Base-by-base conservation (phyloP, 2,329 filamentous ascomycete species). In the Epichloe typhina region DNA sequence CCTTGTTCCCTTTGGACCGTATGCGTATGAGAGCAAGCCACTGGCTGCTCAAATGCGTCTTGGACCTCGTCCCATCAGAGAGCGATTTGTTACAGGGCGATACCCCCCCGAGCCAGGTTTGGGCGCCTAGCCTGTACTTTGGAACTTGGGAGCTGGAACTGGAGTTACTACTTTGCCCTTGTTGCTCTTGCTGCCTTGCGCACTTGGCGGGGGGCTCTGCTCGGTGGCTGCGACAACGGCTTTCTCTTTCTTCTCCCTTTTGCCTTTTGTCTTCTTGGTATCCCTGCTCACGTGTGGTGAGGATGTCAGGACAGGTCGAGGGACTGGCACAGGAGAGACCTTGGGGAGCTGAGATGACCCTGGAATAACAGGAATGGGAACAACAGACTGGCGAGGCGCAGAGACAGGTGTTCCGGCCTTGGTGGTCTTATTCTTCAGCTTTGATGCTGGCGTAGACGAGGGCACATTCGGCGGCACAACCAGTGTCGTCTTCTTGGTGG, bases 281-380 rank as follows among this genome's bases (percentile, higher is more conserved):
- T 49, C 54, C 52, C 63, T 63, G 50, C 50, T 52, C 23, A 55
- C 50, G 35, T 54, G 51, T 17, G 64, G 59, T 3, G 57, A 60
- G 3, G 56, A 50, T 35, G 47, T 15, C 3, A 39, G 38, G 19
- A 39, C 43, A 31, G 53, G 54, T 15, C 48, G 51, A n/a, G 59
- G 54, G 40, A 57, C 33, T 21, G 61, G 58, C 3, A 58, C 57
- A 11, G 61, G 56, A 11, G 63, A 60, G 23, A 57, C 54, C 44
- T 58, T 61, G 40, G 54, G 51, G 51, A 55, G 61, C 3, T 62
- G 62, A 7, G 61, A 60, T 21, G 62, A 58, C 36, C 53, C 52
- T 35, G 66, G 68, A 13, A 69, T 54, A n/a, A 52, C 57, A 9
- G 69, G 70, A 5, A 69, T 55, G 7, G 64, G 67, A 4, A 67